Evolutionary conservation across 2,329 filamentous ascomycete genomes (phyloP), one percentile per base, ranked within the genome.

Genomic region (Phyllosticta citriasiana): DNA sequence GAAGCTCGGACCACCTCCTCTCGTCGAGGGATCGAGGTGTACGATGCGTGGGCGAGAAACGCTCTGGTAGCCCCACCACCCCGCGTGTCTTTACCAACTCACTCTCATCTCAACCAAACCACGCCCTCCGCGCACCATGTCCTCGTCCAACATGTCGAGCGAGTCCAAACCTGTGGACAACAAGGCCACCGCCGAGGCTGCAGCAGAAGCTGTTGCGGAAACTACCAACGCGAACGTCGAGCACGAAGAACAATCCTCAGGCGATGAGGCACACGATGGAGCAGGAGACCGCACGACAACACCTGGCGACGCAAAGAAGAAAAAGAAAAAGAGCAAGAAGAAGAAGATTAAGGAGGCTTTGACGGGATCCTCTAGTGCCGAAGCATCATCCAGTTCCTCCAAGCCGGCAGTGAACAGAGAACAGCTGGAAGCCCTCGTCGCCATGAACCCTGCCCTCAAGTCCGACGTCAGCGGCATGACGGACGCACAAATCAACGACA

Each of bases 311-410:
- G 67, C 70, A 14, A 64, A 70, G 61, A 82, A 84, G 67, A 86
- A 86, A 74, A 88, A 86, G 73, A 85, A 84, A 77, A 84, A 80
- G 77, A 84, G 80, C 65, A 85, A 86, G 78, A 83, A 81, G 72
- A 81, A 82, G 75, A 85, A 85, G 77, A 75, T 82, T 65, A 81
- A 81, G 69, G 73, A 76, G 22, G 71, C 76, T 5, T 64, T 73
- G 30, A 68, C 68, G 10, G 71, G 71, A 68, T 71, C 67, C 62
- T 69, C 68, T n/a, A 72, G 72, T 40, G 27, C 55, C 26, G 63
- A 65, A 65, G 26, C 66, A n/a, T 51, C 50, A 22, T 24, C 52
- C 6, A 62, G 56, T 35, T 55, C 59, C 19, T 25, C 50, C 35
- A 62, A 68, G 57, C 65, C 72, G 61, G 47, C 52, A 47, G 59